Percentiles rank a stretch among this genome's conserved stretches.
Conservation (phyloP, 2,329 filamentous ascomycete species). For the Ramularia endophylla region DNA sequence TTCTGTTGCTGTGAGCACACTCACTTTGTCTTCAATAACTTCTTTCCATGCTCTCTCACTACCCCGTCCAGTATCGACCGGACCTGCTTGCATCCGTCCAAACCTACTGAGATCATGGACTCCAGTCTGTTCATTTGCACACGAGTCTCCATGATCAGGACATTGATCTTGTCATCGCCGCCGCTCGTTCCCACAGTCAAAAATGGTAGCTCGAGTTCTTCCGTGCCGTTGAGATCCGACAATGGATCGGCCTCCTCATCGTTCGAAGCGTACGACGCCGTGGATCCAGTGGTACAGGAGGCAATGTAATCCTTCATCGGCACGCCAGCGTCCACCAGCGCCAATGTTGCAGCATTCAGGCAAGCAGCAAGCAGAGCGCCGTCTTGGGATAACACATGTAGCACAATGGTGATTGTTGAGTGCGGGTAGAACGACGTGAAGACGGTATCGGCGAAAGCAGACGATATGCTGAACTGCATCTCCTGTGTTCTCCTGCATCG, state of each 20-base stretch:
- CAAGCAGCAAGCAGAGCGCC: conserved; percentile 84
- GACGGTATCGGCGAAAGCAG: conserved; percentile 69
- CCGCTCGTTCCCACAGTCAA: conserved; percentile 69
- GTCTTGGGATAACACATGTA: conserved; percentile 86
- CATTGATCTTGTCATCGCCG: conserved; percentile 61
- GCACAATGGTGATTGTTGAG: conserved; percentile 71
- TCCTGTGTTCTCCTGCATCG: conserved; percentile 65
- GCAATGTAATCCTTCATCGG: conserved; percentile 91
- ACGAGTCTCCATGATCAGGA: conserved; percentile 79
- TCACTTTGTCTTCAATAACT: conserved; percentile 48
- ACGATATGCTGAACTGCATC: conserved; percentile 71
- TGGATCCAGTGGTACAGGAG: conserved; percentile 81
- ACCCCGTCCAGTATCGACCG: conserved; percentile 74
- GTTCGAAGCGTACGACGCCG: conserved; percentile 55
- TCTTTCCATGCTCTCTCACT: conserved; percentile 63
- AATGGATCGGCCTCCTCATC: conserved; percentile 72
- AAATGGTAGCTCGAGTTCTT: conserved; percentile 84
- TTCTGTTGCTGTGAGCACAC: no score
- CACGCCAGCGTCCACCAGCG: conserved; percentile 88
- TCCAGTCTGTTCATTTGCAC: conserved; percentile 79
- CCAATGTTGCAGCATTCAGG: conserved; percentile 85
- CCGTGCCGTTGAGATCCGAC: conserved; percentile 70
- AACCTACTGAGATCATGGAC: conserved; percentile 85
- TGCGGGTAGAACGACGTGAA: conserved; percentile 87
- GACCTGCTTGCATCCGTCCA: conserved; percentile 87